Conservation (phyloP, 176 grass and related monocot species). For the Puya raimondii region DNA sequence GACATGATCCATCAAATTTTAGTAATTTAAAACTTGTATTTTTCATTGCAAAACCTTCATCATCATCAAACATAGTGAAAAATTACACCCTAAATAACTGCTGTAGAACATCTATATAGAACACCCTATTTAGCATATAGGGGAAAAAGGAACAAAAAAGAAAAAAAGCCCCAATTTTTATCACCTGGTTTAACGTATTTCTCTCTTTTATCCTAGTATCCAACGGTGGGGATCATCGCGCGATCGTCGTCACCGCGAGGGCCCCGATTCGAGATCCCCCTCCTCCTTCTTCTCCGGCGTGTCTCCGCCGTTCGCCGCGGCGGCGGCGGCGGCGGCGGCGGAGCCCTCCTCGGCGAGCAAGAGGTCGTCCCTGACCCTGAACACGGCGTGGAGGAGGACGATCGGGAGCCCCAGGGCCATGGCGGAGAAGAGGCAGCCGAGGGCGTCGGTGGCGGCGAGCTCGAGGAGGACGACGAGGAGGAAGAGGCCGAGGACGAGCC, state of each 20-base stretch:
- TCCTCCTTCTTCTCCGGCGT: conserved; percentile 67
- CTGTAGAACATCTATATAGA: too few species aligned
- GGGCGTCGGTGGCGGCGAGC: conserved; percentile 38
- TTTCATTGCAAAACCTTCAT: too few species aligned
- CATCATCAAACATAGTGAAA: too few species aligned
- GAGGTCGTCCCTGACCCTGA: conserved; percentile 66
- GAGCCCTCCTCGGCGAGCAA: conserved; percentile 22
- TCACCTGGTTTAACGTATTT: too few species aligned
- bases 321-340: background rate
- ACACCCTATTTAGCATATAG: too few species aligned
- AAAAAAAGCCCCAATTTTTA: too few species aligned
- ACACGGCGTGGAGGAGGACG: conserved; percentile 50
- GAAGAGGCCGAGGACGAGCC: conserved; percentile 42
- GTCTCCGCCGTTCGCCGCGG: conserved; percentile 14
- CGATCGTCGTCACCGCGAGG: background rate
- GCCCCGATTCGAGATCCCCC: conserved; percentile 24
- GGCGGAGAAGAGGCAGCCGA: conserved; percentile 46
- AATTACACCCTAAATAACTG: too few species aligned
- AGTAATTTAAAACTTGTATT: too few species aligned
- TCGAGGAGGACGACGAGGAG: conserved; percentile 50
- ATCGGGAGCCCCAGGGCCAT: conserved; percentile 39
- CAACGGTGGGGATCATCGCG: background rate
- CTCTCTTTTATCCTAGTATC: too few species aligned
- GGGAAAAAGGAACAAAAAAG: too few species aligned
- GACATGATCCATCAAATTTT: too few species aligned